phyloP scores from a whole-genome alignment of 202 grass and related monocot species.

The Brachypodium distachyon region DNA sequence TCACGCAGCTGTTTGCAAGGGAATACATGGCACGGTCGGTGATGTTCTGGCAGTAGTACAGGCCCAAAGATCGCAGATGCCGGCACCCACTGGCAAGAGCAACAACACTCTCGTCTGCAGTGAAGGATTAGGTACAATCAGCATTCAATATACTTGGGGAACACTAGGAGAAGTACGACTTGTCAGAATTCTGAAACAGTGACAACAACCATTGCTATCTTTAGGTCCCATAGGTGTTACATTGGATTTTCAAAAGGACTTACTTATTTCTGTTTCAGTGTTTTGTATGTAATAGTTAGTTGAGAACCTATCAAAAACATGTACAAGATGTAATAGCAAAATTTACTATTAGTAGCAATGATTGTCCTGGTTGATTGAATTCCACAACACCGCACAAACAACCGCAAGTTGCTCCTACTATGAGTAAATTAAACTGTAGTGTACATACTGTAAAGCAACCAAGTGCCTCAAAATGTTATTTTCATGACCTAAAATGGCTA shows the following conservation, averaged over 20 bases:
- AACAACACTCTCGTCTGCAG: constrained; percentile 79
- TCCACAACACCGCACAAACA: too few relatives aligned
- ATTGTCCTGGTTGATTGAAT: too few relatives aligned
- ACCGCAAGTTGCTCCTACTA: background rate
- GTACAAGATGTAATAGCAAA: too few relatives aligned
- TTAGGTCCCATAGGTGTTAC: background rate
- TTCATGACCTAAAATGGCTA: background rate
- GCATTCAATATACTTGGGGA: background rate
- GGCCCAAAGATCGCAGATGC: constrained; percentile 54
- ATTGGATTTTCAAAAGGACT: background rate
- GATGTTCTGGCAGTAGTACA: constrained; percentile 97
- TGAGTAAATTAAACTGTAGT: too few relatives aligned
- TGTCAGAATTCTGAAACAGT: background rate
- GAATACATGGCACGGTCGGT: constrained; percentile 97
- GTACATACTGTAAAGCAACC: background rate
- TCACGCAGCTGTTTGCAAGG: constrained; percentile 58
- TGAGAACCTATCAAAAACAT: background rate
- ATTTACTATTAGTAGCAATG: too few relatives aligned
- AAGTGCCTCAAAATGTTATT: background rate
- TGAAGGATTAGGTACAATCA: background rate
- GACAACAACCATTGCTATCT: background rate
- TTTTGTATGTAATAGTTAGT: background rate
- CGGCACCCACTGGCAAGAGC: constrained; percentile 71
- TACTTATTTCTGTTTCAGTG: too few relatives aligned
- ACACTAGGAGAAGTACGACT: background rate